phyloP scores from a whole-genome alignment of 2,329 filamentous ascomycete genomes.

The Trichoderma brevicompactum region DNA sequence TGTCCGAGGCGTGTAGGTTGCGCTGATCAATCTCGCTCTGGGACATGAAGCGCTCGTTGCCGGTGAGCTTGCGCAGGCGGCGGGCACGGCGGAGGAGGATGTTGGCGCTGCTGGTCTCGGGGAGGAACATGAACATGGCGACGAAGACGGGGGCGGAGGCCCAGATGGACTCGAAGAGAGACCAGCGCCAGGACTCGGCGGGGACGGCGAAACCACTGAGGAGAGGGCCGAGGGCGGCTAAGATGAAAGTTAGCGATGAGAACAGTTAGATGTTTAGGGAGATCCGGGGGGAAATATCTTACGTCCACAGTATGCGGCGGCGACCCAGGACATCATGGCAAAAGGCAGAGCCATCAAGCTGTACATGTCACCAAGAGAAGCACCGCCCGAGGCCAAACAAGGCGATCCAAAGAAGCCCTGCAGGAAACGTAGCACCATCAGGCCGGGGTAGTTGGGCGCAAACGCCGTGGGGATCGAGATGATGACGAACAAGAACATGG shows the following conservation, averaged over 20 bases:
- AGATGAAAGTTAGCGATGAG: constrained; percentile 30
- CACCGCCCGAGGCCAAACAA: constrained; percentile 63
- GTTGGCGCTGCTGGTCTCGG: constrained; percentile 64
- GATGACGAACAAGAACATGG: constrained; percentile 71
- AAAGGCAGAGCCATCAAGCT: constrained; percentile 60
- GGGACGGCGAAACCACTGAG: constrained; percentile 64
- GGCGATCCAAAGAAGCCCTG: constrained; percentile 70
- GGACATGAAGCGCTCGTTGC: constrained; percentile 59
- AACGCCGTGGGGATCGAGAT: constrained; percentile 67
- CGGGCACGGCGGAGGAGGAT: constrained; percentile 65
- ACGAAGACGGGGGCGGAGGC: constrained; percentile 61
- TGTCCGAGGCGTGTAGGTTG: constrained; percentile 52
- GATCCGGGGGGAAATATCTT: constrained; percentile 31
- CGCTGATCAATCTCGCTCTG: constrained; percentile 67
- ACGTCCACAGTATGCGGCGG: constrained; percentile 54
- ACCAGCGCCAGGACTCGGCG: constrained; percentile 66
- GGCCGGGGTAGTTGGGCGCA: constrained; percentile 63
- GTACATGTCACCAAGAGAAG: constrained; percentile 59
- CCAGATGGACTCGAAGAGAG: constrained; percentile 67
- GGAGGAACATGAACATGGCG: constrained; percentile 65
- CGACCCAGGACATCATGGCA: constrained; percentile 63
- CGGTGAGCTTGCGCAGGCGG: constrained; percentile 65
- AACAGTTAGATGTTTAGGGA: too few species aligned
- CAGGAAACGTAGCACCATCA: constrained; percentile 67
- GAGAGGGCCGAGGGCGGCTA: constrained; percentile 62